Evolutionary conservation across 2,329 filamentous ascomycete genomes (phyloP), one percentile per base, ranked within the genome.

Genomic region (Stachybotrys chlorohalonatus): DNA sequence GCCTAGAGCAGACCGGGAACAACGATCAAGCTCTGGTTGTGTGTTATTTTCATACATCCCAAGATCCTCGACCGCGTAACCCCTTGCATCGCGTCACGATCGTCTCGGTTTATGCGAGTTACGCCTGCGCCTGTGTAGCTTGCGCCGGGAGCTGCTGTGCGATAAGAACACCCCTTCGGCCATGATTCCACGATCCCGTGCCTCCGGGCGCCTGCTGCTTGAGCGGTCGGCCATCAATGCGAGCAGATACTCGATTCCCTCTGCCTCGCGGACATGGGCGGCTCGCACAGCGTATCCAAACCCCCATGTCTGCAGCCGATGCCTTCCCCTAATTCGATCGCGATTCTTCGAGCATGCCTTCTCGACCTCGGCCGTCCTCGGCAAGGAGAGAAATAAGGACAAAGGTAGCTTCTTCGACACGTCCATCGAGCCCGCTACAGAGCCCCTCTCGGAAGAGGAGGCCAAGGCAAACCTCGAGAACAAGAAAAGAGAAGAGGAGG

Each of bases 391-490:
- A 51, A 69, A 72, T 46, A 65, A 63, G 30, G 66, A 68, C 47
- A 76, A 78, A 56, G 71, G 68, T 47, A 73, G 74, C 17, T 81
- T 81, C 59, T 80, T 83, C 56, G 76, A 82, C 59, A 71, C 73
- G 7, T 62, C 74, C 6, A 68, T 74, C 52, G 70, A 72, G 55
- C 63, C 66, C 17, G 53, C 66, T 11, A 70, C 69, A 24, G 75
- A 80, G 58, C 74, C 78, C 0, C 68, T 82, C 9, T 74, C 77
- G 7, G 78, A 81, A 54, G 77, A 82, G 57, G 78, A 81, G 60
- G 69, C 72, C 53, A 76, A 79, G 62, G 75, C 74, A 51, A 81
- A 78, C 59, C 73, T 71, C 31, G 75, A 78, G 62, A 73, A 76
- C 61, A 70, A 71, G 63, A 74, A 71, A 53, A 66, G 67, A 32